Percentiles rank a stretch among this genome's conserved stretches.
phyloP scores from a whole-genome alignment of 257 asterid species.

The Plantago elongata region DNA sequence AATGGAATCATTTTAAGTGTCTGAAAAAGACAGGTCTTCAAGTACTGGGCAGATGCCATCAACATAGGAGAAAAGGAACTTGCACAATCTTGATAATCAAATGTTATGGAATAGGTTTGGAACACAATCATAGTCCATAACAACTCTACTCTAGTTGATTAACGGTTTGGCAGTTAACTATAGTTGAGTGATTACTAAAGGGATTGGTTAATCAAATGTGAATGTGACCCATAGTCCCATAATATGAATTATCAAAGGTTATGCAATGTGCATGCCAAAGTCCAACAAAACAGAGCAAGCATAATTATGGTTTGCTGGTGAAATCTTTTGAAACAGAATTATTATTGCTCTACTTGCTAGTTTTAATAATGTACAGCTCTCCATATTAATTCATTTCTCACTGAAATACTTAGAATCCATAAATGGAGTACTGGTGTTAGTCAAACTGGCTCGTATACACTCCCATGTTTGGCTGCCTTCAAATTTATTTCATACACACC shows the following conservation, averaged over 20 bases:
- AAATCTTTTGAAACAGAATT: constrained; percentile 5
- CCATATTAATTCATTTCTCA: too few species aligned
- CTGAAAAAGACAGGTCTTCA: too few species aligned
- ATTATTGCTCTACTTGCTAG: neutral
- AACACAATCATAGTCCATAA: too few species aligned
- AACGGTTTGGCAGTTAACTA: too few species aligned
- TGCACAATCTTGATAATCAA: too few species aligned
- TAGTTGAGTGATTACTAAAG: neutral
- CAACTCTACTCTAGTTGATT: too few species aligned
- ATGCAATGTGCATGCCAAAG: constrained; percentile 17
- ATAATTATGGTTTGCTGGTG: constrained; percentile 16
- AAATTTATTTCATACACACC: too few species aligned
- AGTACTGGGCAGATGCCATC: too few species aligned
- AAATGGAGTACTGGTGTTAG: constrained; percentile 1
- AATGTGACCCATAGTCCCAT: neutral
- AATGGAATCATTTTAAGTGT: too few species aligned
- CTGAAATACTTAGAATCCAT: too few species aligned
- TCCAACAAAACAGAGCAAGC: constrained; percentile 9
- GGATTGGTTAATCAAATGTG: constrained; percentile 18
- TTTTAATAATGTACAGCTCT: neutral
- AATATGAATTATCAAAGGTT: constrained; percentile 3
- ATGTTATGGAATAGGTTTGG: too few species aligned
- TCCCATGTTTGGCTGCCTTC: constrained; percentile 11
- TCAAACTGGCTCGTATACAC: constrained; percentile 12
- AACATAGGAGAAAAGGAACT: too few species aligned